A percentile compares a stretch with the other conserved stretches of the same genome.
Evolutionary conservation across 129 eudicot species (phyloP).

Genomic region (Silybum marianum): DNA sequence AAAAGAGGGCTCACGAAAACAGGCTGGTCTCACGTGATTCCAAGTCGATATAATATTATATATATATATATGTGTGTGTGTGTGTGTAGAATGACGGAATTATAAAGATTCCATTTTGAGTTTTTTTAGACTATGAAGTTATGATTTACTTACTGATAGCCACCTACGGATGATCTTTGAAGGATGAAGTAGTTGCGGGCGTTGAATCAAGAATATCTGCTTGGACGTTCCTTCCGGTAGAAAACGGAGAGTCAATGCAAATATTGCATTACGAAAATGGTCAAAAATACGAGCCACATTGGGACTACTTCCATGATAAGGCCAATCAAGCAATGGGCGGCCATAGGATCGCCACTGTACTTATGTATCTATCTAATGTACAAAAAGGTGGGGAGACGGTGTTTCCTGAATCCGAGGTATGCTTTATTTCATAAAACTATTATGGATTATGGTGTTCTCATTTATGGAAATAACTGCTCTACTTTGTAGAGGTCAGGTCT

Average conservation of each 20-base stretch:
- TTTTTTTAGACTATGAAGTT: neutral
- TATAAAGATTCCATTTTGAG: slow-evolving; percentile 9
- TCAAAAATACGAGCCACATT: slow-evolving; percentile 28
- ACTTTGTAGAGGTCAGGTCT: neutral
- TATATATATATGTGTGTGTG: too few relatives aligned
- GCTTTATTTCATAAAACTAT: neutral
- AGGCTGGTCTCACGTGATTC: too few relatives aligned
- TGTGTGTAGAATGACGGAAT: neutral
- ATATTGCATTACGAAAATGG: slow-evolving; percentile 64
- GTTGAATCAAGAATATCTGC: slow-evolving; percentile 74
- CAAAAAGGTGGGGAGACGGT: slow-evolving; percentile 83
- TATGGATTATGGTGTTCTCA: slow-evolving; percentile 7
- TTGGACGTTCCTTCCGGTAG: slow-evolving; percentile 76
- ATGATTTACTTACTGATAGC: slow-evolving; percentile 20
- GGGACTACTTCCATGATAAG: slow-evolving; percentile 64
- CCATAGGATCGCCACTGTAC: slow-evolving; percentile 89
- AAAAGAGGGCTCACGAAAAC: too few relatives aligned
- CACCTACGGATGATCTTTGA: neutral
- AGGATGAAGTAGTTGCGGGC: slow-evolving; percentile 67
- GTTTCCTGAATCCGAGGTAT: slow-evolving; percentile 67
- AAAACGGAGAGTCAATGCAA: slow-evolving; percentile 83
- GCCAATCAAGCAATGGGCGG: slow-evolving; percentile 77
- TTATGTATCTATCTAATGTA: slow-evolving; percentile 86
- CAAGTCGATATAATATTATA: too few relatives aligned
- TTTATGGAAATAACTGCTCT: neutral